Evolutionary conservation across 805 yeast genomes (phyloP).

Genomic region (Henningerozyma blattae): DNA sequence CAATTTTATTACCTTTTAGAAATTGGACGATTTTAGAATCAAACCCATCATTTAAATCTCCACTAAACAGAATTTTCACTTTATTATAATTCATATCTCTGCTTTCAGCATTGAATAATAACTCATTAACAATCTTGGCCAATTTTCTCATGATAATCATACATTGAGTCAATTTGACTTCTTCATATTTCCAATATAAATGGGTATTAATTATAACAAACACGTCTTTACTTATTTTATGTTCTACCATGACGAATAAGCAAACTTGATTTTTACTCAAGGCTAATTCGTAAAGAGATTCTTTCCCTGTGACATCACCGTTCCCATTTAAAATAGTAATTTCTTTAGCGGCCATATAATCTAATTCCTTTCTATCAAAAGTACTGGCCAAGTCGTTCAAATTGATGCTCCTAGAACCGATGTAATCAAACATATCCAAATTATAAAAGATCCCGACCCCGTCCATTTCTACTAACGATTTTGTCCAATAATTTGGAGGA

Average conservation of each 20-base stretch:
- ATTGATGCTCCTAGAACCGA: constrained; percentile 25
- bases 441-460: constrained; percentile 49
- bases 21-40: constrained; percentile 38
- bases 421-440: constrained; percentile 31
- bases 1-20: constrained; percentile 24
- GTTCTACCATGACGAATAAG: constrained; percentile 36
- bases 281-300: constrained; percentile 24
- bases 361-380: constrained; percentile 17
- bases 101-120: constrained; percentile 12
- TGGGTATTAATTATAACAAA: constrained; percentile 48
- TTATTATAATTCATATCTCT: constrained; percentile 10
- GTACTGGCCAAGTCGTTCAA: constrained; percentile 22
- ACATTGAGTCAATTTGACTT: constrained; percentile 43
- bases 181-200: constrained; percentile 46
- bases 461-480: constrained; percentile 36
- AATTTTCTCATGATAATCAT: constrained; percentile 30
- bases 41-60: constrained; percentile 46
- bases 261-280: constrained; percentile 45
- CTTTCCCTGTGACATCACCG: constrained; percentile 17
- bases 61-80: constrained; percentile 35
- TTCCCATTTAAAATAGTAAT: constrained; percentile 21
- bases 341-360: constrained; percentile 13
- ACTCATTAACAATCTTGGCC: constrained; percentile 16
- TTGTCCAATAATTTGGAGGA: constrained; percentile 42
- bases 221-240: constrained; percentile 27